Evolutionary conservation across 164 flowering plant genomes (phyloP).

Genomic region (Saururus chinensis): DNA sequence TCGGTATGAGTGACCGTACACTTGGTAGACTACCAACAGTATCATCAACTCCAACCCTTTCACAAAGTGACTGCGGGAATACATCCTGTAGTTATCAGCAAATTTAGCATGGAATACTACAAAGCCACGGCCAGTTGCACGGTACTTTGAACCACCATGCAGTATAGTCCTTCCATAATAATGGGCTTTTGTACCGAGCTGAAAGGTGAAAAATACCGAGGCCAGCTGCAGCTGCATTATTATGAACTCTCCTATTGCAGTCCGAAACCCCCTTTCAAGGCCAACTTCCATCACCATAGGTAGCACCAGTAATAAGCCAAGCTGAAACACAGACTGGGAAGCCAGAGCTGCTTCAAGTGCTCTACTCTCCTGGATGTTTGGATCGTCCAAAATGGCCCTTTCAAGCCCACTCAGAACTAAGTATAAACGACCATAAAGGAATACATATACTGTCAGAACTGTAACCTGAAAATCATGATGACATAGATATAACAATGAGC

Average conservation of each 20-base stretch:
- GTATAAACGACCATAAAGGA: constrained; percentile 87
- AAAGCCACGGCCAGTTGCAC: constrained; percentile 94
- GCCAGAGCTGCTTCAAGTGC: constrained; percentile 84
- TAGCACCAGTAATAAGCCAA: constrained; percentile 73
- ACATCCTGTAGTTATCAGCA: constrained; percentile 82
- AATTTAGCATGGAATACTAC: constrained; percentile 92
- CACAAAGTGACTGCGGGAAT: constrained; percentile 95
- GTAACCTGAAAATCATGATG: constrained; percentile 50
- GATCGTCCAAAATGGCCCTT: constrained; percentile 43
- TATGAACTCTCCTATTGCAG: constrained; percentile 78
- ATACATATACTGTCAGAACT: constrained; percentile 78
- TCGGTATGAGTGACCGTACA: constrained; percentile 68
- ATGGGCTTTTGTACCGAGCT: constrained; percentile 94
- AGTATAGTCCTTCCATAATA: constrained; percentile 88
- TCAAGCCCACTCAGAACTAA: constrained; percentile 94
- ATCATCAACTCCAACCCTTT: constrained; percentile 80
- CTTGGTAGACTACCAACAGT: constrained; percentile 59
- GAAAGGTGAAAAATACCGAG: constrained; percentile 94
- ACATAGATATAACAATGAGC: constrained; percentile 3
- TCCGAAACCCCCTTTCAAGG: constrained; percentile 87
- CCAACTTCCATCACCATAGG: constrained; percentile 99
- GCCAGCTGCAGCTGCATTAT: constrained; percentile 97
- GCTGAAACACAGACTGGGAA: constrained; percentile 73
- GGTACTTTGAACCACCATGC: constrained; percentile 95
- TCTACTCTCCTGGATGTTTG: constrained; percentile 43